A percentile compares a stretch with the other conserved stretches of the same genome.
These are phyloP conservation scores for Fusarium sp. DNA, from an alignment of 2,329 filamentous ascomycete genomes.

Conservation along the genomic window DNA sequence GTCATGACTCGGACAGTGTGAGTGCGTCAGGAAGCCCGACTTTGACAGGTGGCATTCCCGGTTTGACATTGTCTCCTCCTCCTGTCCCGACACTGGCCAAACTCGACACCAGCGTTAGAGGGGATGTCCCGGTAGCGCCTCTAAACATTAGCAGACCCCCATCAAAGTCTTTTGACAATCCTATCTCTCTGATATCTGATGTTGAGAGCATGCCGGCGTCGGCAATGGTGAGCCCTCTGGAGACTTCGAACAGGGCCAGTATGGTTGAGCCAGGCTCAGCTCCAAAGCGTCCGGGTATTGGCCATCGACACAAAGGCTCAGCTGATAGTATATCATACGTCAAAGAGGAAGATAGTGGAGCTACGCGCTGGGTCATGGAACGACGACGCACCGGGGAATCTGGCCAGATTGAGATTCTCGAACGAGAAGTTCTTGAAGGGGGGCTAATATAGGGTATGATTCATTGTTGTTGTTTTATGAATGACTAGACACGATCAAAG, in stretches of 20 bases:
- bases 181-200: slow-evolving; percentile 34
- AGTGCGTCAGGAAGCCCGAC: slow-evolving; percentile 61
- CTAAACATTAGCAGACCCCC: slow-evolving; percentile 12
- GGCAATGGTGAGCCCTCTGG: slow-evolving; percentile 32
- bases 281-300: slow-evolving; percentile 37
- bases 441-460: slow-evolving; percentile 52
- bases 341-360: slow-evolving; percentile 67
- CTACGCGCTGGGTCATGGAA: slow-evolving; percentile 74
- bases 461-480: slow-evolving; percentile 7
- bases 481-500: slow-evolving; percentile 4
- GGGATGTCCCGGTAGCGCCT: slow-evolving; percentile 15
- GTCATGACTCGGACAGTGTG: slow-evolving; percentile 56
- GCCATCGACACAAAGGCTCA: slow-evolving; percentile 63
- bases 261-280: slow-evolving; percentile 12
- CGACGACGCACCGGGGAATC: slow-evolving; percentile 70
- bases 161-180: slow-evolving; percentile 17
- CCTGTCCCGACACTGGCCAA: slow-evolving; percentile 28
- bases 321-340: slow-evolving; percentile 76
- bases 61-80: slow-evolving; percentile 40
- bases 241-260: slow-evolving; percentile 23
- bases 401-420: slow-evolving; percentile 71
- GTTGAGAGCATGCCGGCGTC: slow-evolving; percentile 27
- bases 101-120: slow-evolving; percentile 13
- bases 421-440: slow-evolving; percentile 69
- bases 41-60: slow-evolving; percentile 52